A percentile compares a stretch with the other conserved stretches of the same genome.
Conservation (phyloP, 2,329 filamentous ascomycete species). For the Exophiala aquamarina region DNA sequence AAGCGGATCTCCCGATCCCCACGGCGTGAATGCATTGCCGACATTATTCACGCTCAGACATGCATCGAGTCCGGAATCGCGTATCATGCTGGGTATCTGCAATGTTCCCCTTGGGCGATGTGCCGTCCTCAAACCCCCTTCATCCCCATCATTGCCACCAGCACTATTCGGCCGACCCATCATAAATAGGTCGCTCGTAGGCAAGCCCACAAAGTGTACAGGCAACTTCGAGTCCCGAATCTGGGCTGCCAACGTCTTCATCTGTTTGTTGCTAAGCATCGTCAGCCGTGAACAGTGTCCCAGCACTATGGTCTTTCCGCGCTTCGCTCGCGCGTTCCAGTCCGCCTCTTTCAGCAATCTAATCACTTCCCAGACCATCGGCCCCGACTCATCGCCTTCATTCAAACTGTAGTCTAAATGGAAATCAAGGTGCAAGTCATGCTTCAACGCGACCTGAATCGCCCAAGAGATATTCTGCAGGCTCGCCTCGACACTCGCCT, state of each 20-base stretch:
- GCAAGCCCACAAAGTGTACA: constrained; percentile 66
- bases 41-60: constrained; percentile 70
- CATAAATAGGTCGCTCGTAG: constrained; percentile 72
- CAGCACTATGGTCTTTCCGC: constrained; percentile 56
- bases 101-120: constrained; percentile 59
- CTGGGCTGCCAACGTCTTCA: constrained; percentile 47
- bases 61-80: constrained; percentile 56
- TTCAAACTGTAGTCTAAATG: constrained; percentile 72
- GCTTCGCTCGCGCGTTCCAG: constrained; percentile 46
- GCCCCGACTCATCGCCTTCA: constrained; percentile 45
- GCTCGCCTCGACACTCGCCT: constrained; percentile 50
- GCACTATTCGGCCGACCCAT: constrained; percentile 49
- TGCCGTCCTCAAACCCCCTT: constrained; percentile 25
- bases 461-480: constrained; percentile 65
- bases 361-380: constrained; percentile 58
- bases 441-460: constrained; percentile 52
- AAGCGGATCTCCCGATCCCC: constrained; percentile 66
- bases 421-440: constrained; percentile 63
- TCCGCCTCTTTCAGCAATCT: constrained; percentile 47
- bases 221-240: constrained; percentile 54
- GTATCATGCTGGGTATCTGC: constrained; percentile 61
- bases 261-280: constrained; percentile 52
- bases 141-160: constrained; percentile 10
- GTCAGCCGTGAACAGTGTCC: constrained; percentile 70
- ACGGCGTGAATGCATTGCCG: constrained; percentile 72